Conservation (phyloP, 768 basidiomycete species). For the Termitomyces sp. region DNA sequence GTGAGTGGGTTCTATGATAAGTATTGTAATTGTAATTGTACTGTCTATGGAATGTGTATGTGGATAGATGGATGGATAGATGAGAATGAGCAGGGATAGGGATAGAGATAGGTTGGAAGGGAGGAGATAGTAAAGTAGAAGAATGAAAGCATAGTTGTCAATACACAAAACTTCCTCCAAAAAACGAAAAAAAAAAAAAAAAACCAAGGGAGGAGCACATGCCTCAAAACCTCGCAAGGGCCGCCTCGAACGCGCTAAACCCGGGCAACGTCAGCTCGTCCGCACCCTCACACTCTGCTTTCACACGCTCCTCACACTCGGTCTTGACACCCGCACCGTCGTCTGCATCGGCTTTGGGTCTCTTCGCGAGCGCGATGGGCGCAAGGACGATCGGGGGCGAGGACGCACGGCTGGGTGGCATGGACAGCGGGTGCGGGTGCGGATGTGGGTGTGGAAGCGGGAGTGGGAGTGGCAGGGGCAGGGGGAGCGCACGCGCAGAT, state of each 20-base stretch:
- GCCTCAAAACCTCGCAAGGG: slow-evolving; percentile 15
- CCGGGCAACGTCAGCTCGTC: slow-evolving; percentile 40
- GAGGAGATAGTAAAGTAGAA: no score
- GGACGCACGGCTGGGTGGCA: slow-evolving; percentile 59
- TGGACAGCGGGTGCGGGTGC: slow-evolving; percentile 43
- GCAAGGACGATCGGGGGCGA: slow-evolving; percentile 73
- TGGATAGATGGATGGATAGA: no score
- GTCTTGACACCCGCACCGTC: background rate
- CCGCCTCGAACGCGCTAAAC: slow-evolving; percentile 61
- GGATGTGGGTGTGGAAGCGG: slow-evolving; percentile 9
- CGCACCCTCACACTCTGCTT: background rate
- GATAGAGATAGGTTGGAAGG: no score
- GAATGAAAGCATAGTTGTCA: no score
- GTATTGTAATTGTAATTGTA: no score
- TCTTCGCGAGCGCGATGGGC: slow-evolving; percentile 38
- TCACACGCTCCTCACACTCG: background rate
- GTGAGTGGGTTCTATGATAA: no score
- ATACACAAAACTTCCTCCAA: no score
- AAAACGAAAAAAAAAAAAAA: no score
- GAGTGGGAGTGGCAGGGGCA: background rate
- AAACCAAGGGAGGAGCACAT: background rate
- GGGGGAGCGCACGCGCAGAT: no score
- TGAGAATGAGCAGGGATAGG: no score
- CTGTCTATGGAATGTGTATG: no score
- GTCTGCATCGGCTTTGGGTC: no score